Percentiles rank a stretch among this genome's conserved stretches.
phyloP scores from a whole-genome alignment of 306 rosid genomes.

The Sindora glabra region DNA sequence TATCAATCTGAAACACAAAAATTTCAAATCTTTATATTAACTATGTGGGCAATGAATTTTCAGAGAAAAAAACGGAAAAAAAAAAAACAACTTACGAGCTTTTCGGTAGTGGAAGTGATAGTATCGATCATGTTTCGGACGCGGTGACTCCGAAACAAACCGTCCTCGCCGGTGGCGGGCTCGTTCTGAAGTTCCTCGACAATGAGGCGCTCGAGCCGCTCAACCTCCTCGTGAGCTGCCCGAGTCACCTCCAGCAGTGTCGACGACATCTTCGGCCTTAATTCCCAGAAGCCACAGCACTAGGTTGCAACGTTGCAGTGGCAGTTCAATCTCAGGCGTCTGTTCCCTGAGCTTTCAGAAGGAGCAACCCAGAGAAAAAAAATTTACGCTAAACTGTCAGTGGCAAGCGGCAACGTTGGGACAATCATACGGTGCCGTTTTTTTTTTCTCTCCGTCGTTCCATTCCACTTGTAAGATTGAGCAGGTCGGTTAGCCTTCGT shows the following conservation, averaged over 20 bases:
- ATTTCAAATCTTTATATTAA: too few relatives aligned
- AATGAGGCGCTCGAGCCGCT: slow-evolving; percentile 74
- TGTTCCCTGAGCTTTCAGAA: too few relatives aligned
- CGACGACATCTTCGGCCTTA: slow-evolving; percentile 62
- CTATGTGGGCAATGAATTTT: not conserved
- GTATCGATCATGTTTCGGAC: slow-evolving; percentile 77
- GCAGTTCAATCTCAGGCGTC: too few relatives aligned
- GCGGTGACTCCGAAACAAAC: slow-evolving; percentile 86
- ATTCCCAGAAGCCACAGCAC: too few relatives aligned
- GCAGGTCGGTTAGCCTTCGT: too few relatives aligned
- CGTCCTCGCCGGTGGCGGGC: slow-evolving; percentile 52
- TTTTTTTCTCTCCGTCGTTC: too few relatives aligned
- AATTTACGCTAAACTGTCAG: too few relatives aligned
- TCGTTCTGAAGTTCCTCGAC: slow-evolving; percentile 90
- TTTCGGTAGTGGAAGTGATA: slow-evolving; percentile 53
- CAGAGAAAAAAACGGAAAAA: not conserved
- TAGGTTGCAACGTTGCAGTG: too few relatives aligned
- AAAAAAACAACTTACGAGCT: slow-evolving; percentile 33
- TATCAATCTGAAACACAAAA: slow-evolving; percentile 50
- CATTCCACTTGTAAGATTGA: too few relatives aligned
- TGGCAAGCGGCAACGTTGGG: too few relatives aligned
- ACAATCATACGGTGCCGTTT: too few relatives aligned
- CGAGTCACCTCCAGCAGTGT: slow-evolving; percentile 90
- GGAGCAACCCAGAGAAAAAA: too few relatives aligned
- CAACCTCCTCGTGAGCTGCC: slow-evolving; percentile 88